Evolutionary conservation across 192 early-diverging fungal genomes (phyloP).

Genomic region (Backusella psychrophila): DNA sequence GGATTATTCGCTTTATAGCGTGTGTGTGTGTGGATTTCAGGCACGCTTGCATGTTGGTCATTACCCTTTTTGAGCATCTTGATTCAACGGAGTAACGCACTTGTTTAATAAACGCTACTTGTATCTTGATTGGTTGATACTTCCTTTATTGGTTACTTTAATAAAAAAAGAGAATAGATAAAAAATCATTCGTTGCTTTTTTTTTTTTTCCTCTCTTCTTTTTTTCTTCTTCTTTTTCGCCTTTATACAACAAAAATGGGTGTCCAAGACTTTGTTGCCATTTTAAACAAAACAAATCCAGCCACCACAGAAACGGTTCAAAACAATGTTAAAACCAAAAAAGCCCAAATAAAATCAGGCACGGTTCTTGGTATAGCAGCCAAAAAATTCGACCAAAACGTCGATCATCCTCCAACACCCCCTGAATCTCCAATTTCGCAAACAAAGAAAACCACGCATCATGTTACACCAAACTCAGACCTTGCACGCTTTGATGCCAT

Average conservation of each 20-base stretch:
- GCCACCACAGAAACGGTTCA: background rate
- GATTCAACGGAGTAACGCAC: background rate
- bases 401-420: background rate
- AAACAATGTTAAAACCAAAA: background rate
- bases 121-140: background rate
- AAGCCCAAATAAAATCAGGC: background rate
- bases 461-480: slow-evolving; percentile 6
- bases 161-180: background rate
- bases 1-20: background rate
- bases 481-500: slow-evolving; percentile 7
- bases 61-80: background rate
- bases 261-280: background rate
- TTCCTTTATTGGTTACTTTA: background rate
- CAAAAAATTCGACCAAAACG: background rate
- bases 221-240: background rate
- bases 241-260: background rate
- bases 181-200: background rate
- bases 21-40: too few species aligned
- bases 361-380: background rate
- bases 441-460: background rate
- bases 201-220: background rate
- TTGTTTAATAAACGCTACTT: background rate
- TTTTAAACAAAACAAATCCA: background rate
- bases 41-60: background rate
- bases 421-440: background rate